Base-by-base conservation (phyloP, 352 stramenopile genomes). In the Poterioochromonas sp. region DNA sequence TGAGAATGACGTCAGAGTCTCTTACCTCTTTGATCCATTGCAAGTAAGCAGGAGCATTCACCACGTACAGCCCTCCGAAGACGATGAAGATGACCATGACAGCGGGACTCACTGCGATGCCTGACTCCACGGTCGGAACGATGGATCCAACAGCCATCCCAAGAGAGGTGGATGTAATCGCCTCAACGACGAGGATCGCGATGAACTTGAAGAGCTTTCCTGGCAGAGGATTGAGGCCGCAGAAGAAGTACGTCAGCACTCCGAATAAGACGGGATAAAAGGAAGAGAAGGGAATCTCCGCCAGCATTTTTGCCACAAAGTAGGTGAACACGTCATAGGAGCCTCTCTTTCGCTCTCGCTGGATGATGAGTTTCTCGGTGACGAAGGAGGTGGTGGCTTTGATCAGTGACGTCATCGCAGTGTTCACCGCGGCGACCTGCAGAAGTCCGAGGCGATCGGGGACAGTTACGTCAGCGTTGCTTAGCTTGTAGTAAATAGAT, bases 401-500 rank as follows among this genome's bases (percentile, higher is more conserved):
- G 20, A 69, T 69, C 3, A 69, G 32, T 32, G 60, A 3, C 8
- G 32, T 43, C 60, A 69, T 69, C 20, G 60, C 60, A 20, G 29
- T 44, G n/a, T 69, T 69, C 18, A 69, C 26, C 8, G 60, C 60
- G 8, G 60, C 60, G 26, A 69, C 60, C 26, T 69, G 60, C 32
- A 69, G 41, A 20, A 69, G 26, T 20, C 60, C 60, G 0, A 69
- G 35, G 39, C 60, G 60, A n/a, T 69, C 60, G 5, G 60, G 32
- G n/a, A 69, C n/a, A 20, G 60, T 69, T 8, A 3, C 11, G 1
- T 26, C 60, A 69, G 18, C 60, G 39, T 69, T 69, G 12, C 60
- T 32, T 26, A 69, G 11, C 1, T 26, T 18, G n/a, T 43, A 69
- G 32, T 69, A 90, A 37, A 90, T 87, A 37, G 81, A 73, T 1